Conservation (phyloP, 495 filamentous ascomycete species). For the Podospora bellae-mahoneyi region DNA sequence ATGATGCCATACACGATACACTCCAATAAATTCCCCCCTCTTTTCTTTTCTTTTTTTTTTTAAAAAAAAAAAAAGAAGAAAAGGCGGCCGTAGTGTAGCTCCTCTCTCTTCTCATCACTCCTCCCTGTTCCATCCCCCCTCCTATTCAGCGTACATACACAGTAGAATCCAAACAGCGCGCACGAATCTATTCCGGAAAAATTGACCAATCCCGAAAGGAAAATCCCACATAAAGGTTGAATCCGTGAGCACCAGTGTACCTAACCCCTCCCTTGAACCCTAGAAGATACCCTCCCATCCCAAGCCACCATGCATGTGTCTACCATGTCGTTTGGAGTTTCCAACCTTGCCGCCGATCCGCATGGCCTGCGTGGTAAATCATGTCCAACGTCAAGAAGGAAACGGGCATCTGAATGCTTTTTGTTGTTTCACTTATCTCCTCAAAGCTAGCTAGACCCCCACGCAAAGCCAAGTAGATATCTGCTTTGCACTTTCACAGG, state of each 20-base stretch:
- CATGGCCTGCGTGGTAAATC: slow-evolving; percentile 26
- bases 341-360: slow-evolving; percentile 25
- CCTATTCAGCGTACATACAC: slow-evolving; percentile 12
- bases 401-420: slow-evolving; percentile 17
- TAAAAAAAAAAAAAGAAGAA: no score
- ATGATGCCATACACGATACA: not conserved
- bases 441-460: slow-evolving; percentile 14
- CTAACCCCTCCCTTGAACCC: slow-evolving; percentile 14
- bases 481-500: slow-evolving; percentile 19
- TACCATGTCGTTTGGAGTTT: slow-evolving; percentile 19
- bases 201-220: slow-evolving; percentile 8
- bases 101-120: not conserved
- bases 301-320: slow-evolving; percentile 4
- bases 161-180: slow-evolving; percentile 11
- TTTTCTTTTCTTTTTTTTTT: no score
- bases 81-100: not conserved
- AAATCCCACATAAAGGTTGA: slow-evolving; percentile 16
- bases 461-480: slow-evolving; percentile 20
- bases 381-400: slow-evolving; percentile 30
- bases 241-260: slow-evolving; percentile 18
- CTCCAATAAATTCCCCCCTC: not conserved
- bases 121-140: not conserved
- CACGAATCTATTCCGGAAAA: slow-evolving; percentile 22
- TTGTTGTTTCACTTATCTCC: slow-evolving; percentile 9
- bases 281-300: slow-evolving; percentile 14